These are phyloP conservation scores for Colletotrichum sp. DNA, from an alignment of 2,329 filamentous ascomycete species.

Conservation along the genomic window DNA sequence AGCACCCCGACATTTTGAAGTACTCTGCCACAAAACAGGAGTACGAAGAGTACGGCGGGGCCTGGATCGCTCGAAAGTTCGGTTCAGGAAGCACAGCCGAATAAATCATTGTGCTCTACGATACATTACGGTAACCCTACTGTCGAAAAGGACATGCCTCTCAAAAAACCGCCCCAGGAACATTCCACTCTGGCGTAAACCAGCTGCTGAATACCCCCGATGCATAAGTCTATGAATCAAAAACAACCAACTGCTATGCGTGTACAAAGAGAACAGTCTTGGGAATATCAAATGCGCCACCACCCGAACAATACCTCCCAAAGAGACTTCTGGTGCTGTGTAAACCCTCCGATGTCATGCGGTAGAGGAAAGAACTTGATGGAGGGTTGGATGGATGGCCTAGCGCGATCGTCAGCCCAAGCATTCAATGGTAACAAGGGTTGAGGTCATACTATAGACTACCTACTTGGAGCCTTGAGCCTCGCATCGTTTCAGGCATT, in stretches of 20 bases:
- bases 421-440: not conserved
- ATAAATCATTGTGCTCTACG: not conserved
- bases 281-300: not conserved
- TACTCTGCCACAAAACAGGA: constrained; percentile 84
- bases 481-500: constrained; percentile 19
- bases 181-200: not conserved
- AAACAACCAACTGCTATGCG: not conserved
- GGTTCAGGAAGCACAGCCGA: constrained; percentile 35
- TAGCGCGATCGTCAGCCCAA: not conserved
- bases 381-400: not conserved
- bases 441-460: not conserved
- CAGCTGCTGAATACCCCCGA: not conserved
- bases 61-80: constrained; percentile 78
- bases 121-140: not conserved
- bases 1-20: constrained; percentile 68
- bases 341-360: not conserved
- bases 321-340: not conserved
- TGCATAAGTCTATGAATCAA: not conserved
- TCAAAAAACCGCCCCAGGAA: not conserved
- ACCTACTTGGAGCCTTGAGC: not conserved
- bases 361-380: not conserved
- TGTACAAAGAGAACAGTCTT: not conserved
- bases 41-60: constrained; percentile 84
- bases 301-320: not conserved
- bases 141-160: not conserved